Evolutionary conservation across 1,284 basidiomycete species (phyloP).

Genomic region (Baeospora myosura): DNA sequence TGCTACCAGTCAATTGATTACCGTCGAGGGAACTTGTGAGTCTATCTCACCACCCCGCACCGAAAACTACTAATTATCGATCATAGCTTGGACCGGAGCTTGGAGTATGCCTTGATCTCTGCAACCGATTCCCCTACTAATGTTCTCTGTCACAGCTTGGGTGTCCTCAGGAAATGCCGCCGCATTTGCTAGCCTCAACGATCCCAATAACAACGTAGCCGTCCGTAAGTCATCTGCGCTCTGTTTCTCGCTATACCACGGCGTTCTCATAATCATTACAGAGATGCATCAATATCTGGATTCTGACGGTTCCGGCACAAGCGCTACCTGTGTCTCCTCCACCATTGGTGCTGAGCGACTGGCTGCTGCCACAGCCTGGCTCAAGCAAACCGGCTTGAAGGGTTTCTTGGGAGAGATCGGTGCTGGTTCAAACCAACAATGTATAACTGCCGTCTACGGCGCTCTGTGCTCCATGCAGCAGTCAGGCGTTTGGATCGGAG

Average conservation of each 20-base stretch:
- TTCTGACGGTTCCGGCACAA: constrained; percentile 56
- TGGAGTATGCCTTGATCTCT: constrained; percentile 31
- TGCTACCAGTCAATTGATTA: constrained; percentile 49
- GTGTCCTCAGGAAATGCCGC: constrained; percentile 48
- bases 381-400: constrained; percentile 50
- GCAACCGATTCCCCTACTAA: background rate
- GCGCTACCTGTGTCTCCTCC: constrained; percentile 44
- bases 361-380: constrained; percentile 48
- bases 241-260: background rate
- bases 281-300: constrained; percentile 48
- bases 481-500: constrained; percentile 50
- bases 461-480: constrained; percentile 54
- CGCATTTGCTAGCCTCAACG: constrained; percentile 44
- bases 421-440: constrained; percentile 42
- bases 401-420: constrained; percentile 62
- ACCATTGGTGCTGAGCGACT: constrained; percentile 55
- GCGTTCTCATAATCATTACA: background rate
- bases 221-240: constrained; percentile 38
- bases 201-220: constrained; percentile 56
- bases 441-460: constrained; percentile 40
- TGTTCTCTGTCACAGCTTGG: constrained; percentile 30
- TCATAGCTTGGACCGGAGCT: constrained; percentile 37
- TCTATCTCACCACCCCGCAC: constrained; percentile 25
- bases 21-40: constrained; percentile 44
- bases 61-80: constrained; percentile 1